Percentiles rank a stretch among this genome's conserved stretches.
Evolutionary conservation across 2,329 filamentous ascomycete genomes (phyloP).

Genomic region (Huntiella moniliformis): DNA sequence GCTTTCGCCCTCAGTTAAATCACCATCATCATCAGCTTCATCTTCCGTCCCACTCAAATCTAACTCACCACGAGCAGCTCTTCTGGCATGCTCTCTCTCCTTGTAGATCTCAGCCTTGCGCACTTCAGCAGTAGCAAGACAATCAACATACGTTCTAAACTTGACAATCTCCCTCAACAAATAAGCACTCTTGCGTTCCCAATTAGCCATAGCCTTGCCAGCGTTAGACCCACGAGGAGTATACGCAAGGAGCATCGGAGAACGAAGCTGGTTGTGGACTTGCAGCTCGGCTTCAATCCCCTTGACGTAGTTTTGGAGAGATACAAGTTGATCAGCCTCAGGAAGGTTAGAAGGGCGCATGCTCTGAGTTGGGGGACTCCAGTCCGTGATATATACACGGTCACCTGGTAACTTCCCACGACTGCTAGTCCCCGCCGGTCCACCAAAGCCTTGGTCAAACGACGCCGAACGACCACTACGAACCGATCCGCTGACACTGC

Average conservation of each 20-base stretch:
- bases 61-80: slow-evolving; percentile 12
- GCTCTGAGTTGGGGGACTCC: slow-evolving; percentile 75
- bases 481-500: slow-evolving; percentile 20
- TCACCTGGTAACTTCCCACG: slow-evolving; percentile 60
- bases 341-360: slow-evolving; percentile 65
- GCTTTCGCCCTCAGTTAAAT: neutral
- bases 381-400: slow-evolving; percentile 65
- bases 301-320: slow-evolving; percentile 60
- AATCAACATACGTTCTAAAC: slow-evolving; percentile 87
- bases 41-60: slow-evolving; percentile 9
- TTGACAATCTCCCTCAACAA: slow-evolving; percentile 88
- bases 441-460: slow-evolving; percentile 34
- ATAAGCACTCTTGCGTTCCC: slow-evolving; percentile 90
- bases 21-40: slow-evolving; percentile 1
- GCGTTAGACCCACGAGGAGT: slow-evolving; percentile 68
- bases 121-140: slow-evolving; percentile 49
- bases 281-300: slow-evolving; percentile 73
- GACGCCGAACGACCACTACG: slow-evolving; percentile 34
- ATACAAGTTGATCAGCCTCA: slow-evolving; percentile 64
- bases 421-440: slow-evolving; percentile 26
- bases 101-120: slow-evolving; percentile 53
- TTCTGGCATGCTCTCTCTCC: slow-evolving; percentile 28
- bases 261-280: slow-evolving; percentile 71
- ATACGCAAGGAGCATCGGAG: slow-evolving; percentile 76
- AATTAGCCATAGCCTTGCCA: slow-evolving; percentile 77